Base-by-base conservation (phyloP, 2,329 filamentous ascomycete genomes). In the Cercospora brassicicola region DNA sequence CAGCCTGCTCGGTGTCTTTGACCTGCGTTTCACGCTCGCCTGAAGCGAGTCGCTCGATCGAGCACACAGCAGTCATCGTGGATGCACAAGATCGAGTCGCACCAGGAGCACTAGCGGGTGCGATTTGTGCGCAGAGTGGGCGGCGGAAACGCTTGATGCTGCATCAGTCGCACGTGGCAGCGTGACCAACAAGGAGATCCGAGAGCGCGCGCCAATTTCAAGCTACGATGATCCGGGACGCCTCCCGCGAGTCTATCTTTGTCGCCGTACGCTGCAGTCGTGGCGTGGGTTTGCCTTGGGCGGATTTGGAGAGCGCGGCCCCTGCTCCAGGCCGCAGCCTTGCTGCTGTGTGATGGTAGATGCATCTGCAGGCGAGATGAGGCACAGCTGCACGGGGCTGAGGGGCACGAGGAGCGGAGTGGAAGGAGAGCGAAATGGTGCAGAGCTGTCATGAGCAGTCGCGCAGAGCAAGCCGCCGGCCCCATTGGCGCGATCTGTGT, bases 201-300 rank as follows among this genome's bases (percentile, higher is more conserved):
- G 60, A 68, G 55, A 18, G 20, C 18, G 51, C 39, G 65, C 65
- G 60, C 64, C 64, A 66, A 68, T 62, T 39, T 66, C 66, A 67
- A 73, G 71, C 67, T 72, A 69, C 67, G 72, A 71, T 67, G 73
- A 75, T 75, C 73, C 73, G 73, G 71, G 67, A 69, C 69, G 59
- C 63, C 67, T 68, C 65, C 74, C 74, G 74, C 71, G 65, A 62
- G 45, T 68, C 68, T 69, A 72, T 72, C 67, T 70, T 69, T 67
- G 69, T 69, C 67, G 55, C 60, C n/a, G 42, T 51, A 48, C n/a
- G 36, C 36, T 42, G 64, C 63, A 62, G 65, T 56, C 64, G 64
- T 62, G 26, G 26, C 64, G 64, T 62, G 26, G 26, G 53, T 18
- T 57, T 57, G 26, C 53, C 53, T 30, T 30, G 53, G 13, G 26